A percentile compares a stretch with the other conserved stretches of the same genome.
Conservation (phyloP, 306 rosid genomes). For the Boehmeria nivea region DNA sequence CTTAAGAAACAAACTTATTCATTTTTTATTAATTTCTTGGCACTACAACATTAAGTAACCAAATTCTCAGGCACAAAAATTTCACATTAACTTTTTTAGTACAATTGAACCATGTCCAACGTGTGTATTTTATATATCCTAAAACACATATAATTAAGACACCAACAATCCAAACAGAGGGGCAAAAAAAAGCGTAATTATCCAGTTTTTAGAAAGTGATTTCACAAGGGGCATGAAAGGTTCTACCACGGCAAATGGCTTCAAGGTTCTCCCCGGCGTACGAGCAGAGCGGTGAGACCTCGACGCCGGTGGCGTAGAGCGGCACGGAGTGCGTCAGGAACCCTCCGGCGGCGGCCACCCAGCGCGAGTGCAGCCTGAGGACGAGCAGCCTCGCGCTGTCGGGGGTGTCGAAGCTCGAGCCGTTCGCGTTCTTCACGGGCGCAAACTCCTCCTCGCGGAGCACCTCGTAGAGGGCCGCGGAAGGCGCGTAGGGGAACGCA, state of each 20-base stretch:
- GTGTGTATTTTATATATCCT: too few species aligned
- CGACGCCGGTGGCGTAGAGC: constrained; percentile 90
- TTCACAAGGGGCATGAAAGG: constrained; percentile 98
- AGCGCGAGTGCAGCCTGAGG: constrained; percentile 93
- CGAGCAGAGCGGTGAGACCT: constrained; percentile 95
- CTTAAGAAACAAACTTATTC: not conserved
- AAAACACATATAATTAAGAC: too few species aligned
- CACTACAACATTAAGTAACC: not conserved
- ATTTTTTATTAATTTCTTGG: not conserved
- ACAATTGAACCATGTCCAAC: too few species aligned
- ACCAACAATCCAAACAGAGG: not conserved
- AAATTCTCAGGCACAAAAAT: not conserved
- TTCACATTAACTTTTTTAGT: not conserved
- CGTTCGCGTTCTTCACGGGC: constrained; percentile 90
- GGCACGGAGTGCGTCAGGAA: constrained; percentile 98
- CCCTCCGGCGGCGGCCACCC: constrained; percentile 99
- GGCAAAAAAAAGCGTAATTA: too few species aligned
- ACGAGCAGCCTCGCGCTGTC: constrained; percentile 93
- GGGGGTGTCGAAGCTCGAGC: constrained; percentile 89
- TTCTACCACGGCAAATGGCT: constrained; percentile 92
- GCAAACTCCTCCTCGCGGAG: constrained; percentile 95
- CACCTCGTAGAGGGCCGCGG: constrained; percentile 97
- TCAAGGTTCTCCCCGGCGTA: constrained; percentile 92
- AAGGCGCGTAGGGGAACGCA: constrained; percentile 94
- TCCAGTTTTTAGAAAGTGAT: constrained; percentile 51